phyloP scores from a whole-genome alignment of 805 yeast species.

The Barnettozyma vustinii region DNA sequence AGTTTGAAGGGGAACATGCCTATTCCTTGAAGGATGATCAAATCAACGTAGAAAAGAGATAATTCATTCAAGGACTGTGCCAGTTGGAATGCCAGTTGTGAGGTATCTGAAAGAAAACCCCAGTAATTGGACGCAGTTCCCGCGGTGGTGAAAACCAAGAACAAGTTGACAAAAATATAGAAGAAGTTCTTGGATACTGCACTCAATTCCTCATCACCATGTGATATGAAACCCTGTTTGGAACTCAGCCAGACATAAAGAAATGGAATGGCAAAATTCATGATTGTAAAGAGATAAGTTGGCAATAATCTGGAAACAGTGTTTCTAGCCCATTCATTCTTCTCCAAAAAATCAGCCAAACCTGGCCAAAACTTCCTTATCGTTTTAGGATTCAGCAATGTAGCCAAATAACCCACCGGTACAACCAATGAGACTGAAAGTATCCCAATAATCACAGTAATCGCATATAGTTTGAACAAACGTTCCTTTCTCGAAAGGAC shows the following conservation, averaged over 20 bases:
- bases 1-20: constrained; percentile 89
- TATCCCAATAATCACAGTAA: constrained; percentile 62
- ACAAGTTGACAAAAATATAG: constrained; percentile 89
- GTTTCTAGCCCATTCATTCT: constrained; percentile 66
- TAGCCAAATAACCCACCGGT: constrained; percentile 83
- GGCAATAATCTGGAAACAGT: constrained; percentile 87
- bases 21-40: constrained; percentile 73
- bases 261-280: constrained; percentile 81
- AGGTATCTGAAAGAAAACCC: constrained; percentile 82
- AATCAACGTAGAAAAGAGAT: constrained; percentile 85
- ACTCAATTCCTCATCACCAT: constrained; percentile 88
- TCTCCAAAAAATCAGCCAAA: constrained; percentile 60
- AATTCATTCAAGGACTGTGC: constrained; percentile 78
- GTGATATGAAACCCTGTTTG: constrained; percentile 84
- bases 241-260: constrained; percentile 78
- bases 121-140: constrained; percentile 83
- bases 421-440: constrained; percentile 68
- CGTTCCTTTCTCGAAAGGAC: constrained; percentile 76
- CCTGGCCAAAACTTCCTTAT: constrained; percentile 79
- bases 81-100: constrained; percentile 78
- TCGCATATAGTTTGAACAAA: constrained; percentile 53
- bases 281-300: constrained; percentile 80
- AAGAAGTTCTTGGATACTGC: constrained; percentile 90
- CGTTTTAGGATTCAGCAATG: constrained; percentile 72
- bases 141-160: constrained; percentile 87